These are phyloP conservation scores for Exophiala aquamarina DNA, from an alignment of 2,329 filamentous ascomycete species.

Conservation along the genomic window DNA sequence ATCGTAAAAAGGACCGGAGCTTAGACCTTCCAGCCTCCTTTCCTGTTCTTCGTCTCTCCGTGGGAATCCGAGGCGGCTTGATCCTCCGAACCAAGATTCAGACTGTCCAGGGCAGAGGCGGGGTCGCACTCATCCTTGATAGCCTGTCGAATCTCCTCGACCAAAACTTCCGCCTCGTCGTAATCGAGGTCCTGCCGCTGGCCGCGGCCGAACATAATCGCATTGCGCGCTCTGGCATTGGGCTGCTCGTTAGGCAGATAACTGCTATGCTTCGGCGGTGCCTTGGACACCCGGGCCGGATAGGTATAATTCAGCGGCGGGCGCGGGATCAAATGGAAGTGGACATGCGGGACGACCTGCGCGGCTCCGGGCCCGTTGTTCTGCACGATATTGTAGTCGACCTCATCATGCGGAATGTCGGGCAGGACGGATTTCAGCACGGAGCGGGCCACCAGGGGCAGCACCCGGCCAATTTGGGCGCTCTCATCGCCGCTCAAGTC, in stretches of 20 bases:
- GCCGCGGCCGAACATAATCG: slow-evolving; percentile 49
- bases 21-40: slow-evolving; percentile 12
- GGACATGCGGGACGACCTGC: slow-evolving; percentile 89
- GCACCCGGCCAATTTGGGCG: slow-evolving; percentile 54
- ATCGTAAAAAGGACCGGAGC: not conserved
- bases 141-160: slow-evolving; percentile 36
- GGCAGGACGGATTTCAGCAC: slow-evolving; percentile 68
- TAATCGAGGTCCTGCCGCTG: slow-evolving; percentile 48
- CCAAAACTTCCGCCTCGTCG: slow-evolving; percentile 42
- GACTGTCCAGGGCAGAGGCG: not conserved
- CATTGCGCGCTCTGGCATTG: slow-evolving; percentile 25
- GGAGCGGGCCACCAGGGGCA: slow-evolving; percentile 61
- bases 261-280: slow-evolving; percentile 24
- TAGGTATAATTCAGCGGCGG: slow-evolving; percentile 47
- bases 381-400: slow-evolving; percentile 94
- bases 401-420: slow-evolving; percentile 35
- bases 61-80: too few species aligned
- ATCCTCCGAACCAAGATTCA: too few species aligned
- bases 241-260: slow-evolving; percentile 20
- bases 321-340: slow-evolving; percentile 91
- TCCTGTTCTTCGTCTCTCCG: not conserved
- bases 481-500: slow-evolving; percentile 66
- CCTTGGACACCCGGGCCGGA: slow-evolving; percentile 16
- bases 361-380: slow-evolving; percentile 90
- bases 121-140: slow-evolving; percentile 31